These are phyloP conservation scores for Iodosphaeria phyllophila DNA, from an alignment of 2,329 filamentous ascomycete species.

Conservation along the genomic window DNA sequence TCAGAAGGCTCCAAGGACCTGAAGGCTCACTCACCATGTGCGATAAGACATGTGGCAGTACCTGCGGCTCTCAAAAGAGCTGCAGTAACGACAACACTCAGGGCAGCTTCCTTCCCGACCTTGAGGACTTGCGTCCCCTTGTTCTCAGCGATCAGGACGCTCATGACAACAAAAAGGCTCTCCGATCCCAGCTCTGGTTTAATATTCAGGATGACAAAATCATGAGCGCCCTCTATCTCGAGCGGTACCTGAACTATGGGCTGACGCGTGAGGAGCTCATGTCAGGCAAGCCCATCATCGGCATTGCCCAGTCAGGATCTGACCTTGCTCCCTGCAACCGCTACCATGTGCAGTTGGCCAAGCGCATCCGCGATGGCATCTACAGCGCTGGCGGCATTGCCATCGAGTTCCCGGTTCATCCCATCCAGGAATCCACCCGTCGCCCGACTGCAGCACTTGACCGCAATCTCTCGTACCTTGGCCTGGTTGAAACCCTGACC, in stretches of 20 bases:
- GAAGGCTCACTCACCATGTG: too few species aligned
- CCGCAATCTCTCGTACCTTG: conserved; percentile 27
- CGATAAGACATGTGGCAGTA: too few species aligned
- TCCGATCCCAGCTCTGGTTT: too few species aligned
- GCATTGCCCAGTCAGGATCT: conserved; percentile 30
- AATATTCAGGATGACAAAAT: conserved; percentile 20
- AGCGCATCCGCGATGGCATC: conserved; percentile 30
- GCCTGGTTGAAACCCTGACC: conserved; percentile 26
- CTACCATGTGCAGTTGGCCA: conserved; percentile 27
- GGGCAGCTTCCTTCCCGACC: too few species aligned
- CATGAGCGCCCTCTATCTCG: conserved; percentile 27
- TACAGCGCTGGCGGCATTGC: conserved; percentile 26
- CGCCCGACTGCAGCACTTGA: conserved; percentile 29
- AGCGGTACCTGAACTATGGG: conserved; percentile 30
- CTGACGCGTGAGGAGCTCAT: conserved; percentile 27
- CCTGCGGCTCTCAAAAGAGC: too few species aligned
- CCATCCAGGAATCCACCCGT: conserved; percentile 28
- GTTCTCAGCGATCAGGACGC: too few species aligned
- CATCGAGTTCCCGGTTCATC: conserved; percentile 31
- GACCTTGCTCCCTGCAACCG: conserved; percentile 30
- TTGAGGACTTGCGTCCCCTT: too few species aligned
- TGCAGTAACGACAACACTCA: too few species aligned
- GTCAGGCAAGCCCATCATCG: conserved; percentile 29
- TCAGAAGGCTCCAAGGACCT: too few species aligned
- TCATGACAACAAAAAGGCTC: too few species aligned